Percentiles rank a stretch among this genome's conserved stretches.
phyloP scores from a whole-genome alignment of 2,329 filamentous ascomycete genomes.

The Lecanosticta acicola region DNA sequence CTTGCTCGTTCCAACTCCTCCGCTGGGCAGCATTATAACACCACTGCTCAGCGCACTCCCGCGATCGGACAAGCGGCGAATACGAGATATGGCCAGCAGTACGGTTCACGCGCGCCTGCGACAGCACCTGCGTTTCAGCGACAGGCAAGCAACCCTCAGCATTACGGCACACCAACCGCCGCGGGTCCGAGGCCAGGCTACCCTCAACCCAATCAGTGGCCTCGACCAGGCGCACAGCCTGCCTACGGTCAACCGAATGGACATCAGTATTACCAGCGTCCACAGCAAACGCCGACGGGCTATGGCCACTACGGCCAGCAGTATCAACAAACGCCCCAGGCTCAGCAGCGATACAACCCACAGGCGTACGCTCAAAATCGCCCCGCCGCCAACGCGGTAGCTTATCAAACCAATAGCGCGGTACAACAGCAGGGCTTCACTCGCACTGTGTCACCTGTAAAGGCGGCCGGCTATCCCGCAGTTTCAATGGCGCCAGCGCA shows the following conservation, averaged over 20 bases:
- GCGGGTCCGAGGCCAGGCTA: conserved; percentile 18
- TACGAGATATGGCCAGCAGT: conserved; percentile 31
- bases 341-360: conserved; percentile 21
- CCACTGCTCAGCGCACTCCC: conserved; percentile 29
- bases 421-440: conserved; percentile 17
- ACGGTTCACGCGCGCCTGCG: conserved; percentile 23
- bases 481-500: conserved; percentile 12
- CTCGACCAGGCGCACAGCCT: conserved; percentile 11
- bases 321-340: conserved; percentile 20
- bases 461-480: conserved; percentile 15
- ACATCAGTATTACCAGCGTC: conserved; percentile 23
- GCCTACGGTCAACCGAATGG: conserved; percentile 23
- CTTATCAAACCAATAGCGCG: conserved; percentile 22
- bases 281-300: conserved; percentile 15
- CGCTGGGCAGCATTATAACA: conserved; percentile 30
- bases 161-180: conserved; percentile 26
- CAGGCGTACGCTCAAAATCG: conserved; percentile 16
- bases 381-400: conserved; percentile 19
- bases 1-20: conserved; percentile 27
- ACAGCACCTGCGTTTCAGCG: conserved; percentile 25
- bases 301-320: conserved; percentile 22
- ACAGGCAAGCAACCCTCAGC: conserved; percentile 23
- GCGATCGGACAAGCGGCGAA: conserved; percentile 33
- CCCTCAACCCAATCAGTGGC: conserved; percentile 22
- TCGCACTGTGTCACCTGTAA: conserved; percentile 27